A percentile compares a stretch with the other conserved stretches of the same genome.
phyloP scores from a whole-genome alignment of 169 alveolate species.

The Besnoitia besnoiti region DNA sequence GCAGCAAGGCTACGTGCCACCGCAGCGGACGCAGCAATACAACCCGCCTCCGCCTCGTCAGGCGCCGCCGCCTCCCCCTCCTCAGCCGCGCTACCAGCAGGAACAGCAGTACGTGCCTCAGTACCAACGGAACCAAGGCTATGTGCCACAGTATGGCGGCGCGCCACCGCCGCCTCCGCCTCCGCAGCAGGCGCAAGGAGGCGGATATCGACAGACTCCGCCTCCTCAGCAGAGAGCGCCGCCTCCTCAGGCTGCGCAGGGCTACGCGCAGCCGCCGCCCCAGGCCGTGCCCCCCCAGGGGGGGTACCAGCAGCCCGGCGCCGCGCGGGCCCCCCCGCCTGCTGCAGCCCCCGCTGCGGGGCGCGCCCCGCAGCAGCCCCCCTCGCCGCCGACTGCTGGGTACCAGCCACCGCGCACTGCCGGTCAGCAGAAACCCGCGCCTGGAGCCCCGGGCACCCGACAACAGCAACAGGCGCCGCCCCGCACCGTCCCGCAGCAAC shows the following conservation, averaged over 20 bases:
- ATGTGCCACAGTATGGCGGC: background rate
- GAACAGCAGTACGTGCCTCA: conserved; percentile 11
- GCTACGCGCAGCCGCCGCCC: no score
- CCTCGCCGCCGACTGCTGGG: background rate
- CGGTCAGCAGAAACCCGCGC: background rate
- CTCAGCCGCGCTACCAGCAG: background rate
- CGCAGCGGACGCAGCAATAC: background rate
- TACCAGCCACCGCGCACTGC: conserved; percentile 7
- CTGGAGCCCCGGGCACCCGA: background rate
- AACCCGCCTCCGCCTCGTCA: background rate
- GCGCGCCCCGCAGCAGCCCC: background rate
- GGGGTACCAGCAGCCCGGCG: conserved; percentile 1
- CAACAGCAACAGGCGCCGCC: background rate
- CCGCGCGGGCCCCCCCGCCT: background rate
- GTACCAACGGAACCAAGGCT: background rate
- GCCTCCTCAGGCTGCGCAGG: background rate
- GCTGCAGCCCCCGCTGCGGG: background rate
- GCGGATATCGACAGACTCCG: background rate
- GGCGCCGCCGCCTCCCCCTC: background rate
- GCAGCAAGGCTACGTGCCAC: background rate
- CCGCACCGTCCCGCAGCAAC: background rate
- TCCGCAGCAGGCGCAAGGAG: background rate
- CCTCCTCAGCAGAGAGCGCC: background rate
- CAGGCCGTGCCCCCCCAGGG: no score
- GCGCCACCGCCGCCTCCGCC: background rate